Base-by-base conservation (phyloP, 805 yeast species). In the Saturnispora zaruensis region DNA sequence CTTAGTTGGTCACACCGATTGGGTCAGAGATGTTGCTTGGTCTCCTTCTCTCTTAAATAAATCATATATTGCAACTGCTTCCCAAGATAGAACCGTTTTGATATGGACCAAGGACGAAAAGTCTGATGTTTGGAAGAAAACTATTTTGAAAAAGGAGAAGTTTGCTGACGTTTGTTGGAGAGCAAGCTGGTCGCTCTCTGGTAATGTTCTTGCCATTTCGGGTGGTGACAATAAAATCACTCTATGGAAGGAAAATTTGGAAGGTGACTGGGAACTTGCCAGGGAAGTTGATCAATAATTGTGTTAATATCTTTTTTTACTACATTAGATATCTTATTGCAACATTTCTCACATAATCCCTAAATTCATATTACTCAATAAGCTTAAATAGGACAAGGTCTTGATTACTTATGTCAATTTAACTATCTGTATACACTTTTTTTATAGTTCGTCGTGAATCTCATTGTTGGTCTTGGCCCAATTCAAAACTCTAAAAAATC, bases 21-120 rank as follows among this genome's bases (percentile, higher is more conserved):
- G 99, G 99, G 97, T 93, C 32, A 82, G 99, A 68, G 99, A 93
- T 65, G 97, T 91, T 53, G 88, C 95, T 4, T 93, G 99, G 99
- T 88, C 96, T 20, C 96, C 98, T 44, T 82, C 96, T 2, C 81
- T 87, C 44, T 76, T 93, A 54, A 77, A 87, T 44, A 84, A 87
- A 58, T 82, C 95, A 13, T 91, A 89, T 66, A 85, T 93, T 59
- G 99, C 98, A 13, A 82, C 96, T 34, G 97, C 96, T 8, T 90
- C 98, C 21, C 98, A 93, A 70, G 99, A 93, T 68, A 83, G 87
- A 66, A 85, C 95, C 0, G 97, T 95, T 46, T 74, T 90, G 53
- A 85, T 93, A 64, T 93, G 99, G 99, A 82, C 96, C 7, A 43
- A 41, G 25, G 50, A 43, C 13, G 42, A 41, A 28, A 76, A 75